phyloP scores from a whole-genome alignment of 441 rosid genomes.

The Eruca vesicaria region DNA sequence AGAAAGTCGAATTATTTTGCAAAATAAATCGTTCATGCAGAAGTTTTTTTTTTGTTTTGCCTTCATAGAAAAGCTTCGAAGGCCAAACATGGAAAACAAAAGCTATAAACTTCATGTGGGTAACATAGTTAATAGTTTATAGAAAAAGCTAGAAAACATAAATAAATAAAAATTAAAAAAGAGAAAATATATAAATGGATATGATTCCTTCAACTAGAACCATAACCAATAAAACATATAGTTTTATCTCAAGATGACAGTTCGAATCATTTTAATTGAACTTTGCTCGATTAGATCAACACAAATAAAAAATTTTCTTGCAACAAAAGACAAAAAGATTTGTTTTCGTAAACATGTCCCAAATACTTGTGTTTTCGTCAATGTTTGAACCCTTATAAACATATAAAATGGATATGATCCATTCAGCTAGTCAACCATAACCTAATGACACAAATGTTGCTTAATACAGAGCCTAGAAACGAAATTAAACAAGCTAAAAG shows the following conservation, averaged over 20 bases:
- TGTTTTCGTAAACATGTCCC: not conserved
- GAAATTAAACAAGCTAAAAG: not conserved
- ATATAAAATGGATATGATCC: not conserved
- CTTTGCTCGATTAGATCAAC: conserved; percentile 29
- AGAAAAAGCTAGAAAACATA: too few relatives aligned
- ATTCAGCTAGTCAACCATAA: conserved; percentile 4
- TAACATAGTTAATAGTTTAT: not conserved
- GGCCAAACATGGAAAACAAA: not conserved
- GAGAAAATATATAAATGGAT: too few relatives aligned
- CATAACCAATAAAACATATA: too few relatives aligned
- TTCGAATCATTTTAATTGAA: conserved; percentile 2
- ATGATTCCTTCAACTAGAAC: too few relatives aligned
- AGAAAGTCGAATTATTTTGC: not conserved
- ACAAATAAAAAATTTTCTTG: not conserved
- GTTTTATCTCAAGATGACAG: not conserved
- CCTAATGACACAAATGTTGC: conserved; percentile 29
- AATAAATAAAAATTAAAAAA: too few relatives aligned
- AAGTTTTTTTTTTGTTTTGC: not conserved
- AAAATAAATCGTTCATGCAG: not conserved
- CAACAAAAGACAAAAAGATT: conserved; percentile 26
- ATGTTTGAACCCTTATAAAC: conserved; percentile 14
- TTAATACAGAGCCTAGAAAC: conserved; percentile 13
- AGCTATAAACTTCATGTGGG: conserved; percentile 16
- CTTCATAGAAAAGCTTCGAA: conserved; percentile 18
- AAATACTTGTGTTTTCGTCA: not conserved